Conservation (phyloP, 768 basidiomycete genomes). For the Hydnum rufescens region DNA sequence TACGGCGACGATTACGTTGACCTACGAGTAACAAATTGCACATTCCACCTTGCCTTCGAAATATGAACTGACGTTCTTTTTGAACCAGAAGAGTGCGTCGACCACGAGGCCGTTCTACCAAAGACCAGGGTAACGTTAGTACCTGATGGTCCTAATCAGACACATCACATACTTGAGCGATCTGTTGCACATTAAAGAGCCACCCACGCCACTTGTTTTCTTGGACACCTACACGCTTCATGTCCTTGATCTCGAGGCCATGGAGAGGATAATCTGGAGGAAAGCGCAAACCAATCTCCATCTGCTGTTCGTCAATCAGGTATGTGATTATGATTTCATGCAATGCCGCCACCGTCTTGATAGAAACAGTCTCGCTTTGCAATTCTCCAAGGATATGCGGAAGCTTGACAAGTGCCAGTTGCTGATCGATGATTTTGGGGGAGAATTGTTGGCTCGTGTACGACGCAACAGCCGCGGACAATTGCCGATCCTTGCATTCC, state of each 20-base stretch:
- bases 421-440: conserved; percentile 65
- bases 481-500: conserved; percentile 74
- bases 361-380: conserved; percentile 52
- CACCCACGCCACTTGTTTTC: conserved; percentile 86
- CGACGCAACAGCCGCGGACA: conserved; percentile 50
- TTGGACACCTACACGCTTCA: conserved; percentile 67
- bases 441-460: conserved; percentile 79
- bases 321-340: conserved; percentile 76
- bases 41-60: conserved; percentile 95
- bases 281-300: conserved; percentile 74
- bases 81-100: conserved; percentile 77
- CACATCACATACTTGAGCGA: conserved; percentile 44
- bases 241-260: conserved; percentile 70
- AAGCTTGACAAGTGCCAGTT: conserved; percentile 52
- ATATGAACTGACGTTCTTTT: conserved; percentile 79
- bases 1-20: conserved; percentile 10
- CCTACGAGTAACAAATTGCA: conserved; percentile 88
- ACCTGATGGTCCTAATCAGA: neutral
- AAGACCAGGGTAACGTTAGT: neutral
- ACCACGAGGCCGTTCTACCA: conserved; percentile 70
- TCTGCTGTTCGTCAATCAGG: conserved; percentile 76
- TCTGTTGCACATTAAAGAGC: conserved; percentile 82
- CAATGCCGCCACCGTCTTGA: conserved; percentile 53
- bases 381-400: conserved; percentile 35
- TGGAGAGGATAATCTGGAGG: conserved; percentile 84